These are phyloP conservation scores for Alternaria viburni DNA, from an alignment of 2,329 filamentous ascomycete species.

Conservation along the genomic window DNA sequence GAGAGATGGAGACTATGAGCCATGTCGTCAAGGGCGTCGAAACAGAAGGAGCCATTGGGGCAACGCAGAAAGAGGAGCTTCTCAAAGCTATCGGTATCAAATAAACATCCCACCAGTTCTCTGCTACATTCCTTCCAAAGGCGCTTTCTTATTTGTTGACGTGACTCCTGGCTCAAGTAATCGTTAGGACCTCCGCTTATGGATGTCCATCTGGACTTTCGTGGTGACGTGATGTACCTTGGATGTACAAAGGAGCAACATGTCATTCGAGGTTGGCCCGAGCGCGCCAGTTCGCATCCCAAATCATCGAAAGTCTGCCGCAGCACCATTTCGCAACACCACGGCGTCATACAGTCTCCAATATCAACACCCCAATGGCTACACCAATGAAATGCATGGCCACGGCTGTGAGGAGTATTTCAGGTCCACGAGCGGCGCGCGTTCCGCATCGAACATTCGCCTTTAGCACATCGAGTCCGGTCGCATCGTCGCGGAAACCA, in stretches of 20 bases:
- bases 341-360: slow-evolving; percentile 2
- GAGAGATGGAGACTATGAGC: slow-evolving; percentile 54
- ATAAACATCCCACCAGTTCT: slow-evolving; percentile 15
- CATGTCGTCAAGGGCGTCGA: slow-evolving; percentile 51
- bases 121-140: background rate
- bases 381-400: slow-evolving; percentile 32
- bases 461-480: slow-evolving; percentile 20
- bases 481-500: slow-evolving; percentile 16
- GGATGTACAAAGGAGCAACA: background rate
- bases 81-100: slow-evolving; percentile 46
- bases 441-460: slow-evolving; percentile 35
- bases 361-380: slow-evolving; percentile 32
- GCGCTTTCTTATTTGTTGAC: background rate
- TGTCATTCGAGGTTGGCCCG: slow-evolving; percentile 16
- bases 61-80: slow-evolving; percentile 35
- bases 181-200: background rate
- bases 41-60: slow-evolving; percentile 3
- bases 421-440: slow-evolving; percentile 15
- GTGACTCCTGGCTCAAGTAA: background rate
- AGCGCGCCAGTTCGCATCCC: slow-evolving; percentile 13
- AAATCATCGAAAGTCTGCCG: slow-evolving; percentile 18
- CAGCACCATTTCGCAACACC: slow-evolving; percentile 7
- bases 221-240: background rate
- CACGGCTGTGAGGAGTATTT: slow-evolving; percentile 24
- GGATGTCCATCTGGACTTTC: background rate